Evolutionary conservation across 2,329 filamentous ascomycete genomes (phyloP), one percentile per base, ranked within the genome.

Genomic region (Sporothrix brunneoviolacea): DNA sequence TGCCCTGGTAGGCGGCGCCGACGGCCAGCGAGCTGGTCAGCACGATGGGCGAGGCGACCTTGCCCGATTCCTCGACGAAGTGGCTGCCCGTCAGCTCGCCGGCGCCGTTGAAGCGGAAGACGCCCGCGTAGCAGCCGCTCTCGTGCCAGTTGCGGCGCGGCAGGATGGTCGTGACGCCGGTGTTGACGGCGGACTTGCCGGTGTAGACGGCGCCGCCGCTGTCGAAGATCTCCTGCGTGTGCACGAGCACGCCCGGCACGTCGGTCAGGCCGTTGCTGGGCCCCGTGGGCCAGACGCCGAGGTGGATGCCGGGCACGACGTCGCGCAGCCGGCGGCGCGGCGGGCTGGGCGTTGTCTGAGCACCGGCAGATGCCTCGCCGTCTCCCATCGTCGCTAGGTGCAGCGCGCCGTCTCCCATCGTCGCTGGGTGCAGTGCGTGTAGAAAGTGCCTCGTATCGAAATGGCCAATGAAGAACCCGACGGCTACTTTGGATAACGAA

Each of bases 101-200:
- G 40, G 74, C 75, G 49, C 81, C 80, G 57, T 84, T 84, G 68
- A 84, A 82, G 54, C 74, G 72, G 64, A 82, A 83, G 42, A 76
- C 59, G n/a, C 70, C 70, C 4, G 73, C 70, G 41, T 75, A 71
- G 48, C 68, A 72, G 6, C 48, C 35, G 33, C 33, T 65, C 39
- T 66, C 53, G 58, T 67, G 66, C 72, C 73, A 77, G 41, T 71
- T 4, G 40, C 57, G 39, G 10, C 72, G 69, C 0, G 74, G 72
- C 1, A 77, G 59, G 48, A 77, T 73, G 33, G 70, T 68, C 1
- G 75, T 78, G 10, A 77, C 66, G 43, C 75, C 74, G 0, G 73
- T 76, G 56, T 53, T 39, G 28, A 50, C 32, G 45, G 36, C 54
- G 38, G 43, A 38, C n/a, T n/a, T n/a, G n/a, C n/a, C n/a, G n/a